Evolutionary conservation across 352 stramenopile genomes (phyloP), one percentile per base, ranked within the genome.

Genomic region (Phytophthora citrophthora): DNA sequence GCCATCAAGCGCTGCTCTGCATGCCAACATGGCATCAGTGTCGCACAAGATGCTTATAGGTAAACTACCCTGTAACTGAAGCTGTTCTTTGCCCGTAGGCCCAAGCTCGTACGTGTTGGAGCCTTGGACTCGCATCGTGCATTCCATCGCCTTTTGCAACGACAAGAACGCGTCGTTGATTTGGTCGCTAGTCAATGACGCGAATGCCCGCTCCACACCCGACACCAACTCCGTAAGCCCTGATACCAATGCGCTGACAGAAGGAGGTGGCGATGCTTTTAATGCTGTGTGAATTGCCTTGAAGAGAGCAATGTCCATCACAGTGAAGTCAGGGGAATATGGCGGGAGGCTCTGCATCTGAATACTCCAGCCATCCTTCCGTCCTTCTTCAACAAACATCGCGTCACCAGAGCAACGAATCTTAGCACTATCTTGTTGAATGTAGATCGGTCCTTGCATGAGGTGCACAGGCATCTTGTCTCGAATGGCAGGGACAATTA

Each of bases 401-500:
- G 61, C 58, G 45, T 81, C 73, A n/a, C 62, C 47, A 18, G 52
- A 53, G 5, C 58, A 78, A 3, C 73, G 73, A 50, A 81, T 69
- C 50, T 78, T 81, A 15, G 69, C 61, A 36, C 63, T 78, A 49
- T 81, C 73, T 60, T 81, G 73, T 45, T 81, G 73, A 34, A 81
- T 81, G 45, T 59, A 81, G 20, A 81, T 69, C 3, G 73, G 39
- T 12, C 52, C 48, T n/a, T 54, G 43, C 58, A 71, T 78, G 5
- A 81, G 45, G 29, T 78, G 69, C 2, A 55, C 23, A 0, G 73
- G 73, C 69, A 78, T 76, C 29, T 58, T 76, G 3, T 49, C 38
- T 9, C 73, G 65, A 54, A 81, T 71, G 11, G 71, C 66, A 1
- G 73, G 73, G 27, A 78, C 45, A 24, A 81, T 68, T 6, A 72